A percentile compares a stretch with the other conserved stretches of the same genome.
Evolutionary conservation across 192 early-diverging fungal genomes (phyloP).

Genomic region (Thamnidium elegans): DNA sequence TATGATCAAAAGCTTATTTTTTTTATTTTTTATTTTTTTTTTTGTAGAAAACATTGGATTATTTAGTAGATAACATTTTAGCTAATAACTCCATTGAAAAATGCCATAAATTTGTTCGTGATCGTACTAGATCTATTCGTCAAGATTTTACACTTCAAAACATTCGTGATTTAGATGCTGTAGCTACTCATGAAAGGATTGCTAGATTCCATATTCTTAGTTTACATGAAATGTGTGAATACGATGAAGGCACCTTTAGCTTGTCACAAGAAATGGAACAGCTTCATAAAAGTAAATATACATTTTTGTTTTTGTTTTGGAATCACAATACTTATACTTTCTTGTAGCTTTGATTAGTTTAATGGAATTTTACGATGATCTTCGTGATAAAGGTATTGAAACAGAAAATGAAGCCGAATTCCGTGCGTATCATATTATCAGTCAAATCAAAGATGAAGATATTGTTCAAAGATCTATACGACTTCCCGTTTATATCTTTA

Average conservation of each 20-base stretch:
- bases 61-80: constrained; percentile 57
- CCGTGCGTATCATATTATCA: constrained; percentile 81
- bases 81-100: constrained; percentile 53
- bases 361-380: constrained; percentile 85
- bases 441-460: constrained; percentile 69
- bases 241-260: constrained; percentile 54
- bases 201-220: constrained; percentile 85
- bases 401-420: constrained; percentile 89
- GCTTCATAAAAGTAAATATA: constrained; percentile 69
- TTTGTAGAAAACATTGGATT: constrained; percentile 60
- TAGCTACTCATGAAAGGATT: constrained; percentile 74
- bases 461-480: constrained; percentile 59
- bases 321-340: background rate
- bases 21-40: background rate
- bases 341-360: constrained; percentile 69
- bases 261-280: constrained; percentile 88
- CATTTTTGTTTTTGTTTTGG: background rate
- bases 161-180: constrained; percentile 62
- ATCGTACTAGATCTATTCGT: constrained; percentile 80
- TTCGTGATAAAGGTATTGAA: constrained; percentile 43
- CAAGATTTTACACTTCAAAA: constrained; percentile 90
- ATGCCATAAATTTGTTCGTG: constrained; percentile 80
- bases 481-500: constrained; percentile 56
- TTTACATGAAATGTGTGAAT: constrained; percentile 67
- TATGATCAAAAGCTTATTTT: background rate